These are phyloP conservation scores for Neltuma alba DNA, from an alignment of 306 rosid genomes.

Conservation along the genomic window DNA sequence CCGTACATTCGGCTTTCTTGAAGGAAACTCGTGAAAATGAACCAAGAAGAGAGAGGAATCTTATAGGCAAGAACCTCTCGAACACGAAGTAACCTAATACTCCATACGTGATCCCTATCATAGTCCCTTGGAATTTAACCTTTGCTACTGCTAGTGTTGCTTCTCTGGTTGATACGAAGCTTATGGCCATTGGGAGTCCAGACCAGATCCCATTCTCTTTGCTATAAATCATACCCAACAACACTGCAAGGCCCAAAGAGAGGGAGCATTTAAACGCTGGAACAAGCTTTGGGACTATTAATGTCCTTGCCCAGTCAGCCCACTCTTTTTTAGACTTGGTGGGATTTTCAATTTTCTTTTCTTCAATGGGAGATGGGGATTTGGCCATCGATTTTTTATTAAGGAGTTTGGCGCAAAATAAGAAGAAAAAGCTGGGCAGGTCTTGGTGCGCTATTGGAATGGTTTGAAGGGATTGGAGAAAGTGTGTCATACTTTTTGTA, in stretches of 20 bases:
- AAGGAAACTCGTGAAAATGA: slow-evolving; percentile 60
- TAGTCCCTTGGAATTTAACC: slow-evolving; percentile 66
- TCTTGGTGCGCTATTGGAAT: slow-evolving; percentile 45
- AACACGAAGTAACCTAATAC: slow-evolving; percentile 58
- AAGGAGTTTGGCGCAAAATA: slow-evolving; percentile 55
- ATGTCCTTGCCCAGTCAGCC: slow-evolving; percentile 3
- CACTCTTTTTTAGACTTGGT: slow-evolving; percentile 7
- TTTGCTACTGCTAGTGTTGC: slow-evolving; percentile 58
- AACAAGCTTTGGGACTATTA: slow-evolving; percentile 34
- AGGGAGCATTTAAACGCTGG: slow-evolving; percentile 50
- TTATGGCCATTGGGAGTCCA: slow-evolving; percentile 58
- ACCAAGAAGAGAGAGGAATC: slow-evolving; percentile 61
- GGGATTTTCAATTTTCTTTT: neutral
- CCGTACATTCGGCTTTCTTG: slow-evolving; percentile 59
- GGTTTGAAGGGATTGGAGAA: slow-evolving; percentile 45
- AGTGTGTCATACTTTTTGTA: slow-evolving; percentile 25
- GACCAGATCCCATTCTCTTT: slow-evolving; percentile 57
- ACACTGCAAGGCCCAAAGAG: slow-evolving; percentile 58
- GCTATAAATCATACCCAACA: slow-evolving; percentile 55
- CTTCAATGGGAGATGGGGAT: neutral
- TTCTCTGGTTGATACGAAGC: slow-evolving; percentile 50
- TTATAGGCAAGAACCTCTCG: slow-evolving; percentile 37
- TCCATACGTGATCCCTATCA: slow-evolving; percentile 63
- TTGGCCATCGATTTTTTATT: slow-evolving; percentile 14
- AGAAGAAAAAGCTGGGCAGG: slow-evolving; percentile 59